A percentile compares a stretch with the other conserved stretches of the same genome.
These are phyloP conservation scores for Xylaria sp. DNA, from an alignment of 2,329 filamentous ascomycete genomes.

Conservation along the genomic window DNA sequence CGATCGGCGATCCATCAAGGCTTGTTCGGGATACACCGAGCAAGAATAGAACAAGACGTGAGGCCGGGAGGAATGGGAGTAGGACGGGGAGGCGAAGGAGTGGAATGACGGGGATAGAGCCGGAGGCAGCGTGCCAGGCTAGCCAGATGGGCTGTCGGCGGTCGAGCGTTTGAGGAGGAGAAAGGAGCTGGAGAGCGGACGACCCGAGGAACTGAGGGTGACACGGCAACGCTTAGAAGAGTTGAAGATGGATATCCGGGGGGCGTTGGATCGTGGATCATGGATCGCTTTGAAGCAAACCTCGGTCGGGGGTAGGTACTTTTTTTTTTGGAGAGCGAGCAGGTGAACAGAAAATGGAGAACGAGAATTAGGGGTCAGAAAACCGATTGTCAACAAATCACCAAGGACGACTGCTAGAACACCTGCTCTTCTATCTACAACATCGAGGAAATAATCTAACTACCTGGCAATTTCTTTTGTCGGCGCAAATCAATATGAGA, in stretches of 20 bases:
- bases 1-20: conserved; percentile 65
- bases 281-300: conserved; percentile 4
- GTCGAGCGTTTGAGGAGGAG: not conserved
- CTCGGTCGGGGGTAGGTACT: conserved; percentile 1
- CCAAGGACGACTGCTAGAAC: conserved; percentile 13
- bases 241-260: conserved; percentile 6
- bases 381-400: conserved; percentile 8
- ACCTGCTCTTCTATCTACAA: conserved; percentile 29
- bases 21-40: conserved; percentile 40
- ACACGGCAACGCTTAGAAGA: not conserved
- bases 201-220: not conserved
- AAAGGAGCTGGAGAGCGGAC: conserved; percentile 8
- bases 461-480: not conserved
- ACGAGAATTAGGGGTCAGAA: not conserved
- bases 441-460: not conserved
- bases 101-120: conserved; percentile 8
- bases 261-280: conserved; percentile 1
- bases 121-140: not conserved
- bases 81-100: conserved; percentile 6
- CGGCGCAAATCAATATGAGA: no score
- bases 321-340: conserved; percentile 3
- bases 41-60: conserved; percentile 33
- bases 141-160: not conserved
- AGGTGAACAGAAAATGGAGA: not conserved
- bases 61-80: not conserved